Evolutionary conservation across 192 early-diverging fungal genomes (phyloP).

Genomic region (Umbelopsis vinacea): DNA sequence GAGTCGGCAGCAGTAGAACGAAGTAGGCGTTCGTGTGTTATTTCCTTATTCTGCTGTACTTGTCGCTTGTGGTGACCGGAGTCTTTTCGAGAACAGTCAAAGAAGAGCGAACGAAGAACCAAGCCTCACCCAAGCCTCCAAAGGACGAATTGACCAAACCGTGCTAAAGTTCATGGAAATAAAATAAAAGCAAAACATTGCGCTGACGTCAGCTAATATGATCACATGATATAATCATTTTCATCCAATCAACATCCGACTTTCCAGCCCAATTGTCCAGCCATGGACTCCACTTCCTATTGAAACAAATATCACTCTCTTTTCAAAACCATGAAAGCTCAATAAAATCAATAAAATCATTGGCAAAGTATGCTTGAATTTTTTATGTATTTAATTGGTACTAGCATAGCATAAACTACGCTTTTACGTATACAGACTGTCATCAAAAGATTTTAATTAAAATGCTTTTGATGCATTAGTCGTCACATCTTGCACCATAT

Average conservation of each 20-base stretch:
- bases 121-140: slow-evolving; percentile 29
- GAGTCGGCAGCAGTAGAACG: not conserved
- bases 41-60: slow-evolving; percentile 6
- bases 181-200: not conserved
- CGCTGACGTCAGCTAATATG: not conserved
- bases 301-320: too few relatives aligned
- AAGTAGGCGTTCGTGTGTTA: not conserved
- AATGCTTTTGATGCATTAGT: too few relatives aligned
- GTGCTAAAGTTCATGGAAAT: slow-evolving; percentile 6
- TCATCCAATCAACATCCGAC: not conserved
- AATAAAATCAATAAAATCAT: too few relatives aligned
- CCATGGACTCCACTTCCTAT: too few relatives aligned
- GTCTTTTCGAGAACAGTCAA: slow-evolving; percentile 15
- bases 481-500: too few relatives aligned
- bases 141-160: slow-evolving; percentile 5
- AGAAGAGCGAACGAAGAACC: slow-evolving; percentile 17
- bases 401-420: too few relatives aligned
- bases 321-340: too few relatives aligned
- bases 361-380: too few relatives aligned
- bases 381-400: too few relatives aligned
- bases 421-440: too few relatives aligned
- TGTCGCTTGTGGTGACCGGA: slow-evolving; percentile 15
- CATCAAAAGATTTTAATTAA: too few relatives aligned
- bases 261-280: not conserved
- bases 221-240: not conserved